Evolutionary conservation across 495 filamentous ascomycete species (phyloP), one percentile per base, ranked within the genome.

Genomic region (Pseudotulostoma volvatum): DNA sequence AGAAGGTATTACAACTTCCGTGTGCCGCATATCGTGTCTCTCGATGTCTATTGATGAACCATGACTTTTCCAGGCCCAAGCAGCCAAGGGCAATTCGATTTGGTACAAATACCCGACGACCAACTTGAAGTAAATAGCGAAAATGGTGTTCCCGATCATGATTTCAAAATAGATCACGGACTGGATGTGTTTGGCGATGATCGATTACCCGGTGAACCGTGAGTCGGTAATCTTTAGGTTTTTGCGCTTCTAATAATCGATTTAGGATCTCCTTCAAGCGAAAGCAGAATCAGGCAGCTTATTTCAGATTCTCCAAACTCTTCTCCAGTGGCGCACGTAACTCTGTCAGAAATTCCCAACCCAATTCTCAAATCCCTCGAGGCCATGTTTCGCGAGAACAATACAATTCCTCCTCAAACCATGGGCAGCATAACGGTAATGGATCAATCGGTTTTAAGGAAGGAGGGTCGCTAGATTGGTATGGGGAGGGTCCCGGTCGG

Each of bases 401-500:
- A 11, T 11, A 5, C 11, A 11, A 28, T 28, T 28, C 23, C 11
- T 28, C 23, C 11, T 5, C 11, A 5, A 28, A 5, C 5, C 23
- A 28, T 28, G 23, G 23, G 11, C 23, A 28, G 23, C 11, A 5
- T 31, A 44, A 51, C 18, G 66, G 63, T 39, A 61, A 56, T 9
- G 57, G 63, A 36, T 20, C 53, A 4, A 56, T 56, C 36, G 49
- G 53, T 3, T 60, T 64, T 16, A 86, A 87, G 53, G 81, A 86
- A 50, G 76, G 69, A 17, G 62, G 55, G 11, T 66, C 73, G 14
- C 49, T 80, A 16, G 84, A 93, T 55, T 95, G 88, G 90, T 82
- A 90, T 55, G 72, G 80, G 31, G 87, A 95, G 58, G 85, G 84
- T 3, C 86, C 84, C 3, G 90, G 90, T 1, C 71, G 87, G 36